Percentiles rank a stretch among this genome's conserved stretches.
Conservation (phyloP, 345 rosid species). For the Psidium friedrichsthalianum region DNA sequence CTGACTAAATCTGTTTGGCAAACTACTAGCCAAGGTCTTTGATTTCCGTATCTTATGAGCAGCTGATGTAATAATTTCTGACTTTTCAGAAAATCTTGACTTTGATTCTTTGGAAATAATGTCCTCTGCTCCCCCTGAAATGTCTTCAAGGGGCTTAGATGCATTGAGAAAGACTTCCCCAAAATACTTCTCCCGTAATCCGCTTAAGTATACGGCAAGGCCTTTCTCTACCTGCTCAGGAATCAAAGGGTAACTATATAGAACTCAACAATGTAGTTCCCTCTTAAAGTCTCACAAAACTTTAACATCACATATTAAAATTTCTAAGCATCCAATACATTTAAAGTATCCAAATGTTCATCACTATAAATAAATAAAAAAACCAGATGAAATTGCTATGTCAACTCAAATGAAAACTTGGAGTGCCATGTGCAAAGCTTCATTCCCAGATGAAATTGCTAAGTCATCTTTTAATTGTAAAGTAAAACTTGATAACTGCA, state of each 20-base stretch:
- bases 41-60: slow-evolving; percentile 9
- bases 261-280: not conserved
- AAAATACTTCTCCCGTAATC: slow-evolving; percentile 86
- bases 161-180: slow-evolving; percentile 83
- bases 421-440: not conserved
- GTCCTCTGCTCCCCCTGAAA: slow-evolving; percentile 16
- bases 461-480: not conserved
- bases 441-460: not conserved
- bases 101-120: slow-evolving; percentile 21
- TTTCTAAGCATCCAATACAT: not conserved
- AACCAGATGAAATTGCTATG: not conserved
- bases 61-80: slow-evolving; percentile 15
- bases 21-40: slow-evolving; percentile 17
- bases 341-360: not conserved
- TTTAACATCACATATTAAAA: not conserved
- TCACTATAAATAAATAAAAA: no score
- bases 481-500: not conserved
- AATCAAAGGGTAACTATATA: not conserved
- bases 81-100: slow-evolving; percentile 7
- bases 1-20: slow-evolving; percentile 10
- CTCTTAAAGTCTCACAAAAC: not conserved
- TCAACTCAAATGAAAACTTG: not conserved
- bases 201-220: slow-evolving; percentile 66
- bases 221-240: slow-evolving; percentile 86
- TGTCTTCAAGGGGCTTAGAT: slow-evolving; percentile 34